These are phyloP conservation scores for Silene coronaria DNA, from an alignment of 179 eudicot species.

Conservation along the genomic window DNA sequence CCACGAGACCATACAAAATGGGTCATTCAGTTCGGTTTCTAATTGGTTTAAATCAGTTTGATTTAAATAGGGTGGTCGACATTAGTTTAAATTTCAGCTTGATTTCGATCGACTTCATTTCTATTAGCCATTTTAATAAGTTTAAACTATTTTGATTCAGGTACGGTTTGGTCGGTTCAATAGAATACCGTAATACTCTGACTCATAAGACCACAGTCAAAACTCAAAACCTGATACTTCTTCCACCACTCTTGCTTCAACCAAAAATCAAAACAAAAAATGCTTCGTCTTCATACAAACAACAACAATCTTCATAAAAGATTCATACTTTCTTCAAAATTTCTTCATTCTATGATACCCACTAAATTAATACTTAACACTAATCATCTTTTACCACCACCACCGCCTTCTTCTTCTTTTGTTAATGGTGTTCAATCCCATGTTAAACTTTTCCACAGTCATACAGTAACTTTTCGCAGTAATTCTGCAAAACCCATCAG, in stretches of 20 bases:
- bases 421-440: too few relatives aligned
- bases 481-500: slow-evolving; percentile 20
- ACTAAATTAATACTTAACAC: slow-evolving; percentile 16
- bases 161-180: too few relatives aligned
- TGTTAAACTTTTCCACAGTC: slow-evolving; percentile 16
- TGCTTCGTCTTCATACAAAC: slow-evolving; percentile 12
- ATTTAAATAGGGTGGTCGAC: too few relatives aligned
- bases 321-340: slow-evolving; percentile 13
- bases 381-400: slow-evolving; percentile 14
- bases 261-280: neutral
- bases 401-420: neutral
- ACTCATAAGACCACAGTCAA: too few relatives aligned
- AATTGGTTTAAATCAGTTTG: too few relatives aligned
- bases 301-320: neutral
- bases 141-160: too few relatives aligned
- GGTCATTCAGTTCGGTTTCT: too few relatives aligned
- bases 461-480: slow-evolving; percentile 9
- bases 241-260: neutral
- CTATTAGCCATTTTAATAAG: too few relatives aligned
- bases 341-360: slow-evolving; percentile 26
- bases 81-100: too few relatives aligned
- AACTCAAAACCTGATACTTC: neutral
- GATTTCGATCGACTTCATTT: too few relatives aligned
- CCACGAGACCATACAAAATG: too few relatives aligned
- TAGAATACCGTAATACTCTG: too few relatives aligned